These are phyloP conservation scores for Fraxinus baroniana DNA, from an alignment of 305 asterid species.

Conservation along the genomic window DNA sequence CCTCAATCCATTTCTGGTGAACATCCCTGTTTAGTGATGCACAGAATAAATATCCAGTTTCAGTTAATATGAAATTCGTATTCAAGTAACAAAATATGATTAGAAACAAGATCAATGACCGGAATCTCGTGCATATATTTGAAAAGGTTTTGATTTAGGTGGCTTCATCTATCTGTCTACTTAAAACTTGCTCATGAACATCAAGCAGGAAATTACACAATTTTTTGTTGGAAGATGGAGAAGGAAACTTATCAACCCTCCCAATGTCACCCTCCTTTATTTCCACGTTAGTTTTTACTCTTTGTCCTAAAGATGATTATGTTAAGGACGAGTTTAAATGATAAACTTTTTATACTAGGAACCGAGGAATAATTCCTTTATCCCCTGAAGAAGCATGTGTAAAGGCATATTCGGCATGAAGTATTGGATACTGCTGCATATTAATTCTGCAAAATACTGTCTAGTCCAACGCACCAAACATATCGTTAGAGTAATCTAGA, in stretches of 20 bases:
- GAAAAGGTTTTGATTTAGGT: not conserved
- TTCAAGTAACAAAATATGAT: not conserved
- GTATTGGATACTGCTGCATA: not conserved
- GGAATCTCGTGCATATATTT: not conserved
- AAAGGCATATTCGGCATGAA: not conserved
- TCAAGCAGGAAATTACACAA: not conserved
- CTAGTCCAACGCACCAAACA: not conserved
- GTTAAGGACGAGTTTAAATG: not conserved
- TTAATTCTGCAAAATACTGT: not conserved
- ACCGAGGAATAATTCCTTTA: not conserved
- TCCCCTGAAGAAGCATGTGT: not conserved
- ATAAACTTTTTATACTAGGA: not conserved
- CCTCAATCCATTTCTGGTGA: conserved; percentile 98
- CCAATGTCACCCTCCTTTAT: not conserved
- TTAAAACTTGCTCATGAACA: not conserved
- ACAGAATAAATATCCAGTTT: conserved; percentile 7
- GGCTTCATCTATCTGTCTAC: not conserved
- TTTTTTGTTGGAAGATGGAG: not conserved
- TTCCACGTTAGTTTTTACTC: not conserved
- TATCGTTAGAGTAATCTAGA: not conserved
- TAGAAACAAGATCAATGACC: not conserved
- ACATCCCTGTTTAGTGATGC: conserved; percentile 73
- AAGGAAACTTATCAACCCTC: not conserved
- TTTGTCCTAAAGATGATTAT: not conserved
- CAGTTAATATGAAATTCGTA: conserved; percentile 14